These are phyloP conservation scores for Pisolithus tinctorius DNA, from an alignment of 768 basidiomycete genomes.

Conservation along the genomic window DNA sequence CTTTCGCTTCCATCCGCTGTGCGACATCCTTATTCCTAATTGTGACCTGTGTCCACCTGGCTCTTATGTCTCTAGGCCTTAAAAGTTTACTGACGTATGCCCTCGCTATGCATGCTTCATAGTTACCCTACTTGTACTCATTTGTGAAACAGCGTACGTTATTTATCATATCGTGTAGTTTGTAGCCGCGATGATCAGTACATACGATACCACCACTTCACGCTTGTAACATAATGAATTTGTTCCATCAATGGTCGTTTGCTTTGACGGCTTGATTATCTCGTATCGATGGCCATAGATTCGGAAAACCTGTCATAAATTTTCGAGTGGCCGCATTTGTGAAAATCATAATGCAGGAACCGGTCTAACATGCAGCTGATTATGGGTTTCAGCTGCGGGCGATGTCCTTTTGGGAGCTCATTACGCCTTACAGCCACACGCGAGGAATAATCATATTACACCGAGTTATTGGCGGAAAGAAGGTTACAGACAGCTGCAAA, in stretches of 20 bases:
- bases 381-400: no score
- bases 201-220: neutral
- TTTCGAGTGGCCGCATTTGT: neutral
- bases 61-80: neutral
- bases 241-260: neutral
- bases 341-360: neutral
- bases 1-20: neutral
- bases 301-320: neutral
- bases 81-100: neutral
- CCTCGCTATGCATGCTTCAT: slow-evolving; percentile 1
- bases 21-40: neutral
- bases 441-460: no score
- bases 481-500: neutral
- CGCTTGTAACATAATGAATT: neutral
- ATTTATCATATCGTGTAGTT: slow-evolving; percentile 1
- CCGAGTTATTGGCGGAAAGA: no score
- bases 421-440: no score
- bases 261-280: neutral
- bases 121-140: neutral
- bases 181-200: neutral
- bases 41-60: neutral
- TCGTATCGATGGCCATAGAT: neutral
- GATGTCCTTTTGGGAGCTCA: no score
- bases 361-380: no score
- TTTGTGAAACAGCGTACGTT: neutral